Base-by-base conservation (phyloP, 768 basidiomycete species). In the Mycena haematopus region DNA sequence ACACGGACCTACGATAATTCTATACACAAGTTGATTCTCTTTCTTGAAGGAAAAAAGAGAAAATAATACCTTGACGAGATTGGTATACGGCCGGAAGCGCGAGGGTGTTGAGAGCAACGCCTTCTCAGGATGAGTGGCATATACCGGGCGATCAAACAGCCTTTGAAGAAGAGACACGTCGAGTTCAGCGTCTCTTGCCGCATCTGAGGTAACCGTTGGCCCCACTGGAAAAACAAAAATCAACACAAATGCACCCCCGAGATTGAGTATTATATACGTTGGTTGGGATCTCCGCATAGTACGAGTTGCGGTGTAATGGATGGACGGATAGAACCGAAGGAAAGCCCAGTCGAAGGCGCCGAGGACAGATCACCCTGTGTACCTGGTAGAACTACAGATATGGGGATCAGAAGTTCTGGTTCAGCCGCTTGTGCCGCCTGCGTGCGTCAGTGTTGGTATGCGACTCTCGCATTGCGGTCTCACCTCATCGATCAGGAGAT, bases 361-460 rank as follows among this genome's bases (percentile, higher is more conserved):
- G 44, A 46, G 36, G 52, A 67, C 56, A 60, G 38, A 55, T 64
- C 63, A 49, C 54, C 51, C n/a, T 71, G 67, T 9, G 76, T 72
- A 14, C 56, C 63, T 2, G 71, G 69, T 27, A 79, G 65, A 25
- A 83, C 80, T 2, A 82, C 81, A 8, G 81, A 82, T n/a, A 83
- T 81, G 1, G 83, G 82, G 21, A 83, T 76, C 47, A 79, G 68
- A 25, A 83, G 75, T 62, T 83, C 83, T 10, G 83, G 82, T 65
- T 84, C 83, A 14, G 81, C 81, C 9, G 81, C 82, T 77, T 84
- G 82, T 6, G 82, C 83, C 17, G 83, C 82, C 82, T 83, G 36
- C n/a, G 25, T 24, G 38, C 29, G 50, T 46, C 31, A 62, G 33
- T 52, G 27, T 21, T n/a, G 24, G 15, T 35, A 1, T 15, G 21